A percentile compares a stretch with the other conserved stretches of the same genome.
These are phyloP conservation scores for Exophiala calicioides DNA, from an alignment of 2,329 filamentous ascomycete species.

Conservation along the genomic window DNA sequence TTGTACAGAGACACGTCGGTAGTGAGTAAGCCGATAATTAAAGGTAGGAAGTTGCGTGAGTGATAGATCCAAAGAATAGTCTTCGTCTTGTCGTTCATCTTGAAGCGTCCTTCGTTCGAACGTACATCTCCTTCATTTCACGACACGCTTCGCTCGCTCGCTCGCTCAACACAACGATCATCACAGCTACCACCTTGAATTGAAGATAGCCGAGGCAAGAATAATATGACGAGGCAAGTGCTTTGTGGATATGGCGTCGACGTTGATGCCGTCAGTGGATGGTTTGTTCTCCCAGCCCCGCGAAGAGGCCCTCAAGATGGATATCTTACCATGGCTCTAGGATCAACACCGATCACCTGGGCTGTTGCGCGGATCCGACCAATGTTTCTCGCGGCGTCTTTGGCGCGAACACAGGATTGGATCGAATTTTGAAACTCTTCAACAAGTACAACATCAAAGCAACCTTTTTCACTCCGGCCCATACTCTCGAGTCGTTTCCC, in stretches of 20 bases:
- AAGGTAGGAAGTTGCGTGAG: too few species aligned
- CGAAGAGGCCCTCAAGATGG: not conserved
- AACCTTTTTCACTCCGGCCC: conserved; percentile 56
- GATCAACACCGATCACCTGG: conserved; percentile 16
- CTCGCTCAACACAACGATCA: too few species aligned
- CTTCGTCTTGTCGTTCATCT: too few species aligned
- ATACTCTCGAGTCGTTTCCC: conserved; percentile 59
- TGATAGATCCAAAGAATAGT: too few species aligned
- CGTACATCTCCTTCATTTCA: too few species aligned
- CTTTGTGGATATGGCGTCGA: conserved; percentile 67
- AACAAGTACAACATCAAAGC: conserved; percentile 48
- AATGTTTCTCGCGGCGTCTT: conserved; percentile 71
- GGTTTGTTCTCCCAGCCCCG: conserved; percentile 47
- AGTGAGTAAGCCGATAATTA: too few species aligned
- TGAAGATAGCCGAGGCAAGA: too few species aligned
- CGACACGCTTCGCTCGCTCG: too few species aligned
- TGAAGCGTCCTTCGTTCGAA: too few species aligned
- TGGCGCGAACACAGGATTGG: conserved; percentile 66
- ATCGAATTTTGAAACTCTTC: conserved; percentile 65
- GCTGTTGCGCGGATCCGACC: conserved; percentile 49
- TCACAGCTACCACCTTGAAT: too few species aligned
- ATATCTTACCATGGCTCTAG: conserved; percentile 5
- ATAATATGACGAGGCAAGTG: conserved; percentile 46
- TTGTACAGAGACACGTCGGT: too few species aligned
- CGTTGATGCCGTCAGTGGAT: conserved; percentile 72